Base-by-base conservation (phyloP, 345 rosid genomes). In the Adansonia digitata region DNA sequence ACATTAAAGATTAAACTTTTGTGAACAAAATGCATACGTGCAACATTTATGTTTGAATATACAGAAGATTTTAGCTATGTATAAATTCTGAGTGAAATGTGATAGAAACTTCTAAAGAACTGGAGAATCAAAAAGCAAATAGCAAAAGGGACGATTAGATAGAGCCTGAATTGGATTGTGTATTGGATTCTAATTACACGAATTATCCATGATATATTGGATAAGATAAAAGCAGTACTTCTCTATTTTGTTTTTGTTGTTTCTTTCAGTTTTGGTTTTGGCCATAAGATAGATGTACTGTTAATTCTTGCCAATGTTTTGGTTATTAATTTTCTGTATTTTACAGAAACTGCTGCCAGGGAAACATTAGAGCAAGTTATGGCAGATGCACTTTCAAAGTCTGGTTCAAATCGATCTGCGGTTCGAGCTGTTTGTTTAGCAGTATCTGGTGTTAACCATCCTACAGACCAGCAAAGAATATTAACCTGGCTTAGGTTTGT, bases 361-460 rank as follows among this genome's bases (percentile, higher is more conserved):
- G 90, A 89, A 78, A 92, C 94, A 20, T 77, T 94, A 74, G 97
- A 92, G 85, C 83, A 88, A 61, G 94, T 94, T 75, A 91, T 94
- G 85, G 87, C 91, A 5, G 94, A 91, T 76, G 93, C 93, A 29
- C 96, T 94, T 80, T 67, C 71, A 62, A 84, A 87, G 66, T 82
- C 95, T 13, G 94, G 90, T 65, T 90, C 86, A 42, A 83, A 74
- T 69, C 83, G 87, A 66, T 87, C 94, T 64, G 85, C 87, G 29
- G 98, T 94, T 48, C 84, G 84, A 4, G 93, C 94, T 81, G 96
- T 94, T 67, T 94, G 97, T 82, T 88, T 94, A 77, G 97, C 94
- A 2, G 94, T 95, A 60, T 91, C 99, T 59, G 99, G 98, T 77
- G 99, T 95, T 34, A 92, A 95, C 74, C 97, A 91, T 81, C 92